Evolutionary conservation across 106 monocot species (phyloP), one percentile per base, ranked within the genome.

Genomic region (Dioscorea alata): DNA sequence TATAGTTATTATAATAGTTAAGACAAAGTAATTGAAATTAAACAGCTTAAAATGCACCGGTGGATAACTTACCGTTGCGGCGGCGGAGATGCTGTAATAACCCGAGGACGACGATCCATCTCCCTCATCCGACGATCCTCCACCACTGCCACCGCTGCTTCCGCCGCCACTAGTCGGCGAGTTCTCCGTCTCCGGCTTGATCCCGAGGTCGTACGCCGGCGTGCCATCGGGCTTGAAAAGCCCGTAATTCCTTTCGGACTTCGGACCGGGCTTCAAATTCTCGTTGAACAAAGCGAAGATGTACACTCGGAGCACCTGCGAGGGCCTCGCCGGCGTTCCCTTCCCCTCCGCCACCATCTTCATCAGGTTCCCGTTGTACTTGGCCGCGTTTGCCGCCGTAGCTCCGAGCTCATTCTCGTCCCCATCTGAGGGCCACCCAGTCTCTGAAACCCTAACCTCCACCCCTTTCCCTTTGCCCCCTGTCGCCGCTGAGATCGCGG

Each of bases 161-260:
- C 65, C 65, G 5, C 42, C 21, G 12, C 42, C 65, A 20, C 16
- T n/a, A 0, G 65, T 19, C 48, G 65, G 49, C 19, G 65, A 66
- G 21, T 66, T 66, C 48, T 49, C 65, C 12, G 42, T n/a, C n/a
- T 49, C 19, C 42, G 42, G 34, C 21, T 35, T 66, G 48, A 66
- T 49, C 8, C 65, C 65, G 48, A 66, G 65, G 19, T 66, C 48
- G 48, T 66, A 66, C 15, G 49, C 65, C 48, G 65, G 65, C 17
- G 65, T 66, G 10, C 65, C 33, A 49, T 66, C 65, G 4, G 65
- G 65, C 65, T 66, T 66, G 65, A 66, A 66, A 18, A 66, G 65
- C 65, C 65, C 65, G 48, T 66, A 66, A 21, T 66, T 66, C 49
- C 65, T 66, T 48, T 66, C 65, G 13, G 65, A 66, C 18, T 66